These are phyloP conservation scores for Metschnikowia colocasiae DNA, from an alignment of 805 yeast genomes.

Conservation along the genomic window DNA sequence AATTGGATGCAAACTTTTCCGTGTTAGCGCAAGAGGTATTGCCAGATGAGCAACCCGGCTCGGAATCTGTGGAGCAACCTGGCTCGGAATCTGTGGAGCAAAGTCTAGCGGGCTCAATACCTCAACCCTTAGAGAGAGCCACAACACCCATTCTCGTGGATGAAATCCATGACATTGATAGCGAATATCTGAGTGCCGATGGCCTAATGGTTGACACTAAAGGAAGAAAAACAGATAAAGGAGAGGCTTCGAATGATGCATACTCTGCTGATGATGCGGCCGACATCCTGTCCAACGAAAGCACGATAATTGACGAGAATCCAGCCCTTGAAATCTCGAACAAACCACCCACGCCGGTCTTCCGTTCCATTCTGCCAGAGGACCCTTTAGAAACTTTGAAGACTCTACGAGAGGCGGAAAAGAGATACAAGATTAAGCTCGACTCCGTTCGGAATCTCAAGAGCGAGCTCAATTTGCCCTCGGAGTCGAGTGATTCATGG, in stretches of 20 bases:
- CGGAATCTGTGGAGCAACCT: not conserved
- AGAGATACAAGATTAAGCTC: constrained; percentile 14
- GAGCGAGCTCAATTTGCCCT: constrained; percentile 6
- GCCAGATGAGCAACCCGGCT: not conserved
- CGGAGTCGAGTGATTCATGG: constrained; percentile 5
- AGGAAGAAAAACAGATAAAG: not conserved
- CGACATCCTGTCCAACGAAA: not conserved
- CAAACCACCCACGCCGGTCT: constrained; percentile 9
- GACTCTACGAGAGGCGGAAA: constrained; percentile 14
- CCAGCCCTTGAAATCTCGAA: not conserved
- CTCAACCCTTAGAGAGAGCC: not conserved
- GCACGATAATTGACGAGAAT: not conserved
- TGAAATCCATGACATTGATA: not conserved
- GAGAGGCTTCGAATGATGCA: not conserved
- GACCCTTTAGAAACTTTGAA: constrained; percentile 10
- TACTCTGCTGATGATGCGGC: not conserved
- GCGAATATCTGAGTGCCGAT: not conserved
- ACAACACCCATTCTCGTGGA: not conserved
- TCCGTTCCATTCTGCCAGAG: constrained; percentile 13
- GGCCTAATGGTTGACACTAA: not conserved
- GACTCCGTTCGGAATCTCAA: constrained; percentile 14
- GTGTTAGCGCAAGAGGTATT: not conserved
- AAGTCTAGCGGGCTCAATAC: not conserved
- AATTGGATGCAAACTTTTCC: not conserved
- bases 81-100: not conserved